Evolutionary conservation across 1,139 yeast genomes (phyloP), one percentile per base, ranked within the genome.

Genomic region (Taphrina communis): DNA sequence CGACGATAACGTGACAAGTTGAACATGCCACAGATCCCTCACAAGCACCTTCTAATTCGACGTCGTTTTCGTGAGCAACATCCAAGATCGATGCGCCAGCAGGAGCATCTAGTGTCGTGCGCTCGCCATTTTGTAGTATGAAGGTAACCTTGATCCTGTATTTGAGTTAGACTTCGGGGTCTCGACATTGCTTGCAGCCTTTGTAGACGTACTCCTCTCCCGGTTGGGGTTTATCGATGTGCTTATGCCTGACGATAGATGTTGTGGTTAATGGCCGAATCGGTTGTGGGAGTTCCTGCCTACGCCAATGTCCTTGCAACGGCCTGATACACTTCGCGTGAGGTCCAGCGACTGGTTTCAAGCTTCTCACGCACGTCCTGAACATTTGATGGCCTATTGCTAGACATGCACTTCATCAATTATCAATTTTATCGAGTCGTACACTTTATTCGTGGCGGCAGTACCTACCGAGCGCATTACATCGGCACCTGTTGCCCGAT

Each of bases 11-110:
- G 80, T 94, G 99, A 78, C 99, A 94, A 0, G 99, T 94, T 2
- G 97, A 92, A 77, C 99, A 94, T 0, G 99, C 99, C 82, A 99
- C 94, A 1, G 97, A 91, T 1, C 99, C 99, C 48, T 99, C 99
- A 80, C 99, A 94, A 0, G 99, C 99, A 59, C 99, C 82, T 77
- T 94, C 99, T 93, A 94, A 92, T 75, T 94, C 99, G 71, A 94
- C 80, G 75, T 92, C 89, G 76, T 93, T 81, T 3, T 96, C 96
- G 80, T 94, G 99, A 6, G 98, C 99, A 70, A 94, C 92, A 77
- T 94, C 99, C 77, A 94, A 81, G 59, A 94, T 76, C 61, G 93
- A 88, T 76, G 94, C 99, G 9, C 98, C 99, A 73, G 89, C 97
- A 1, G 95, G 89, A 1, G 89, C 98, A 75, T 92, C 97, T 74